Evolutionary conservation across 106 monocot genomes (phyloP), one percentile per base, ranked within the genome.

Genomic region (Chionographis japonica): DNA sequence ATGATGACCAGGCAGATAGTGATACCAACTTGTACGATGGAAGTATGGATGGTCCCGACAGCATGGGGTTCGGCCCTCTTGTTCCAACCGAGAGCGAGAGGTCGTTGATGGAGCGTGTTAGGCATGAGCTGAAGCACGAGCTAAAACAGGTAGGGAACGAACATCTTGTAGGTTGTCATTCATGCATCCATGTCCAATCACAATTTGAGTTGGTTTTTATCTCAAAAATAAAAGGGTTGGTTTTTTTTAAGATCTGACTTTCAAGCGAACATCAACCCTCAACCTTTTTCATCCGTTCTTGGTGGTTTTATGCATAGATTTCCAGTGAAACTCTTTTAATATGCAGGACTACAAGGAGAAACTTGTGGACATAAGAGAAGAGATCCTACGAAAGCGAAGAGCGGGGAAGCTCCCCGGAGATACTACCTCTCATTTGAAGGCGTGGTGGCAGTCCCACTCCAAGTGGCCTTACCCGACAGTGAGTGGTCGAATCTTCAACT

Each of bases 391-490:
- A 0, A 95, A 95, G 75, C 65, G 95, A 69, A 79, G 95, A 84
- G 95, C 91, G 35, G 95, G 91, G 16, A 95, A 95, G 62, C 77
- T 91, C 50, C 95, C 95, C 9, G 95, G 91, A 6, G 95, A 89
- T 71, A 89, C 88, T 27, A 91, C 91, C 66, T 92, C 86, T 42
- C 78, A 86, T 37, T 68, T 95, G 43, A 95, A 95, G 77, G 84
- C 91, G n/a, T 95, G 95, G 95, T 91, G 95, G 95, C 88, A 91
- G 68, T 81, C 95, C 2, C 95, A 95, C 70, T 83, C 95, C 12
- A 95, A 89, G 81, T 95, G 95, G 95, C 95, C 95, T 13, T 95
- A 95, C 59, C 95, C 95, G 46, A 95, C 95, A 15, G 95, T 95
- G 52, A 79, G 81, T 74, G 4, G 52, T 50, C 8, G 12, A 46